phyloP scores from a whole-genome alignment of 495 filamentous ascomycete species.

The Cudoniella acicularis region DNA sequence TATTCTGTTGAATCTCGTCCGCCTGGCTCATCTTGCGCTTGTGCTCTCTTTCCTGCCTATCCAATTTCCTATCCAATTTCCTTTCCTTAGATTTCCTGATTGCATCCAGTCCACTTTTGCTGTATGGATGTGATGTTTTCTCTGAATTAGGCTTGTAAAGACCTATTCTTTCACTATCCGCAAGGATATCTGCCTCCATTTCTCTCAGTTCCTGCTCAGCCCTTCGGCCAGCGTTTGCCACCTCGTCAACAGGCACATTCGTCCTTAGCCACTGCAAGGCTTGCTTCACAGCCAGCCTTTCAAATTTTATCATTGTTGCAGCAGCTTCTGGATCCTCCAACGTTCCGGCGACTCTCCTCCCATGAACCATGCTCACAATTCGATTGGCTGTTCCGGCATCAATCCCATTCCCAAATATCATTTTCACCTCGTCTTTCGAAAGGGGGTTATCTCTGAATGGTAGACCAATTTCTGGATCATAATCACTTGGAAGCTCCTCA shows the following conservation, averaged over 20 bases:
- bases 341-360: slow-evolving; percentile 70
- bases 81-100: slow-evolving; percentile 40
- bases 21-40: slow-evolving; percentile 35
- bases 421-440: slow-evolving; percentile 49
- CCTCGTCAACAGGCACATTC: slow-evolving; percentile 70
- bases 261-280: slow-evolving; percentile 67
- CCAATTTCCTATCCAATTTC: slow-evolving; percentile 43
- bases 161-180: slow-evolving; percentile 40
- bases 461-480: slow-evolving; percentile 43
- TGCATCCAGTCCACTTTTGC: slow-evolving; percentile 43
- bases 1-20: slow-evolving; percentile 41
- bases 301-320: slow-evolving; percentile 31
- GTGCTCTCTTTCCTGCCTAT: slow-evolving; percentile 41
- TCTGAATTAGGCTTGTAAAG: slow-evolving; percentile 43
- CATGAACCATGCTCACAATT: slow-evolving; percentile 66
- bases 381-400: slow-evolving; percentile 53
- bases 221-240: slow-evolving; percentile 49
- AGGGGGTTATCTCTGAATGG: slow-evolving; percentile 44
- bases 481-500: slow-evolving; percentile 41
- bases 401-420: slow-evolving; percentile 58
- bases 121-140: slow-evolving; percentile 31
- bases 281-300: slow-evolving; percentile 30
- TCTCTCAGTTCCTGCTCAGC: slow-evolving; percentile 52
- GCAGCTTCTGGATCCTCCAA: slow-evolving; percentile 50
- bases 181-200: slow-evolving; percentile 35